Conservation (phyloP, 352 stramenopile species). For the Phytophthora capsici region DNA sequence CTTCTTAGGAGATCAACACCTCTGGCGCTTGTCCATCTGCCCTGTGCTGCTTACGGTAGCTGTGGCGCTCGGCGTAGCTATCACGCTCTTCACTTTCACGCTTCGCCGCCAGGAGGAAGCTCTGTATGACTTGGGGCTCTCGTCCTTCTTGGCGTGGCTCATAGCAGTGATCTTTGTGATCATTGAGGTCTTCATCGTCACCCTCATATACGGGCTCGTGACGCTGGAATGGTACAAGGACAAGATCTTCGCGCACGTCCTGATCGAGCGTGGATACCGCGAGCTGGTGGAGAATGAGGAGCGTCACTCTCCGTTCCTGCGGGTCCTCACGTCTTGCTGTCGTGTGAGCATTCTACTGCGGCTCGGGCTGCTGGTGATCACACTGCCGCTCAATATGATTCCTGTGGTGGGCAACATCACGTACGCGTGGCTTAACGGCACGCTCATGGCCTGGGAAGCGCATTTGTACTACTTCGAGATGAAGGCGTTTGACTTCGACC, state of each 20-base stretch:
- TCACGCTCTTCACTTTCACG: constrained; percentile 49
- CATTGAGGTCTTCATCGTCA: constrained; percentile 63
- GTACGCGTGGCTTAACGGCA: constrained; percentile 68
- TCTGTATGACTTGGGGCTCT: constrained; percentile 46
- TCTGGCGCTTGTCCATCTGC: constrained; percentile 53
- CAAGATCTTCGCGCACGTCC: constrained; percentile 60
- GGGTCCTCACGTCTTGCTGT: constrained; percentile 49
- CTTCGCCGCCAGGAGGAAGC: constrained; percentile 46
- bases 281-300: constrained; percentile 54
- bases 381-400: constrained; percentile 66
- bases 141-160: constrained; percentile 57
- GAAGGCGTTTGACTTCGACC: constrained; percentile 49
- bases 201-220: constrained; percentile 54
- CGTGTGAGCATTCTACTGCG: constrained; percentile 57
- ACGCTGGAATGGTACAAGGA: constrained; percentile 53
- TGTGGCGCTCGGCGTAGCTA: constrained; percentile 43
- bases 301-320: constrained; percentile 46
- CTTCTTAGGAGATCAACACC: constrained; percentile 49
- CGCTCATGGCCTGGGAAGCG: constrained; percentile 60
- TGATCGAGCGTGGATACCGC: constrained; percentile 44
- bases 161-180: constrained; percentile 56
- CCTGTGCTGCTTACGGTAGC: constrained; percentile 59
- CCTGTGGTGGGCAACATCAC: constrained; percentile 56
- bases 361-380: constrained; percentile 53
- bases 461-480: constrained; percentile 73